A percentile compares a stretch with the other conserved stretches of the same genome.
These are phyloP conservation scores for Xanthoparmelia taractica DNA, from an alignment of 495 filamentous ascomycete species.

Conservation along the genomic window DNA sequence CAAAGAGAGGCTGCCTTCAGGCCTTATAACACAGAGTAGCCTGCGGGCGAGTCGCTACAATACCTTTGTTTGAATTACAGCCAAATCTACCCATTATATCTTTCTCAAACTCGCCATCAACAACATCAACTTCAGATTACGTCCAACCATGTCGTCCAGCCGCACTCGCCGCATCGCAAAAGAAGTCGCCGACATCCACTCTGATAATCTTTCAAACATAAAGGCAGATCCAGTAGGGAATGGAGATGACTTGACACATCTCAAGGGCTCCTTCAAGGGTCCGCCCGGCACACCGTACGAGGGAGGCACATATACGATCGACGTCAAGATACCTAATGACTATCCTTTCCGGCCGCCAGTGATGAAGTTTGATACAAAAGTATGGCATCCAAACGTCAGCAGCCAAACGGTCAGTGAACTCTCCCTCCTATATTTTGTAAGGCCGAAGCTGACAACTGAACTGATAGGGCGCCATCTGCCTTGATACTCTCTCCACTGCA, in stretches of 20 bases:
- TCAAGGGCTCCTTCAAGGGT: constrained; percentile 75
- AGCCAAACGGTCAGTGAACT: constrained; percentile 69
- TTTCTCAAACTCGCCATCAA: not conserved
- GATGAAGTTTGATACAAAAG: constrained; percentile 90
- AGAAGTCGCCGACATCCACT: constrained; percentile 80
- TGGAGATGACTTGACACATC: constrained; percentile 69
- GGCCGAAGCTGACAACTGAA: constrained; percentile 16
- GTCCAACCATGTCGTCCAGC: constrained; percentile 60
- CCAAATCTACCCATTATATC: not conserved
- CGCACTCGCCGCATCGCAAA: constrained; percentile 79
- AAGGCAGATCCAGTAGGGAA: constrained; percentile 54
- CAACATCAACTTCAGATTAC: not conserved
- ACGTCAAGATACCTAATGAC: constrained; percentile 78
- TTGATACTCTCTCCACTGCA: constrained; percentile 80
- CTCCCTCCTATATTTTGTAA: constrained; percentile 7
- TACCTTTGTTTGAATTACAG: not conserved
- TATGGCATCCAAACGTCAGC: constrained; percentile 98
- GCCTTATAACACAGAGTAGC: not conserved
- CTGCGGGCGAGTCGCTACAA: constrained; percentile 2
- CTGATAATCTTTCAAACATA: constrained; percentile 69
- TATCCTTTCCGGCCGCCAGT: constrained; percentile 90
- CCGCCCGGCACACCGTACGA: constrained; percentile 93
- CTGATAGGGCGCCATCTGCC: constrained; percentile 84
- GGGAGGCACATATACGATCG: constrained; percentile 73
- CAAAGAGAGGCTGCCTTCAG: not conserved